Percentiles rank a stretch among this genome's conserved stretches.
Conservation (phyloP, 2,329 filamentous ascomycete species). For the Hymenoscyphus occultus region DNA sequence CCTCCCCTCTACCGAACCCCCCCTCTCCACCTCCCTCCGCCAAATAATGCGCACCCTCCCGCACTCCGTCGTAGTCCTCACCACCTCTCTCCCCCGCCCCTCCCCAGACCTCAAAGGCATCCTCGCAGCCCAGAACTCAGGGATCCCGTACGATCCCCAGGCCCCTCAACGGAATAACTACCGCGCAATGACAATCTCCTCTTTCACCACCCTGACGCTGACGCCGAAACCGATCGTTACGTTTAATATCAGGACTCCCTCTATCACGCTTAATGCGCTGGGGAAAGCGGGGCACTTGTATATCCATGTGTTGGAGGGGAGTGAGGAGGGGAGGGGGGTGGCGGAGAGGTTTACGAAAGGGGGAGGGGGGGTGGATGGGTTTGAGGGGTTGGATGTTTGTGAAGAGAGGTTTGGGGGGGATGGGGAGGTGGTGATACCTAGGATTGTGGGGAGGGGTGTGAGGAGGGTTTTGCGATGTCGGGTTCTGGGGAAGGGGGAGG, state of each 20-base stretch:
- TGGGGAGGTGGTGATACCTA: conserved; percentile 11
- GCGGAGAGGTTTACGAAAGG: conserved; percentile 31
- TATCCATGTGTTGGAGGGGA: conserved; percentile 29
- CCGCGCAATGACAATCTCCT: conserved; percentile 36
- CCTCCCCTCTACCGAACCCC: conserved; percentile 8
- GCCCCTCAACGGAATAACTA: not conserved
- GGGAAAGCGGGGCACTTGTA: conserved; percentile 24
- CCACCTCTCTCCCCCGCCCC: conserved; percentile 18
- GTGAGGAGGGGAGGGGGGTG: conserved; percentile 21
- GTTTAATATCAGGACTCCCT: conserved; percentile 36
- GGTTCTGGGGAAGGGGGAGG: not conserved
- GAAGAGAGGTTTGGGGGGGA: not conserved
- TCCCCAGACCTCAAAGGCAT: not conserved
- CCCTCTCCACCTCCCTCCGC: conserved; percentile 25
- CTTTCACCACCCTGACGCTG: conserved; percentile 34
- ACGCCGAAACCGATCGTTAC: conserved; percentile 33
- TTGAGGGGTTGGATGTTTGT: not conserved
- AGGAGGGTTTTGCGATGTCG: conserved; percentile 24
- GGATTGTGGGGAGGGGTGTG: conserved; percentile 18
- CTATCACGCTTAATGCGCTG: conserved; percentile 30
- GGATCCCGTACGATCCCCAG: not conserved
- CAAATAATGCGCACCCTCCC: conserved; percentile 33
- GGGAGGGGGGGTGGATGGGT: not conserved
- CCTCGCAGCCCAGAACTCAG: not conserved
- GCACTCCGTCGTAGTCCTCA: conserved; percentile 33